These are phyloP conservation scores for Nigrograna mackinnonii DNA, from an alignment of 2,329 filamentous ascomycete genomes.

Conservation along the genomic window DNA sequence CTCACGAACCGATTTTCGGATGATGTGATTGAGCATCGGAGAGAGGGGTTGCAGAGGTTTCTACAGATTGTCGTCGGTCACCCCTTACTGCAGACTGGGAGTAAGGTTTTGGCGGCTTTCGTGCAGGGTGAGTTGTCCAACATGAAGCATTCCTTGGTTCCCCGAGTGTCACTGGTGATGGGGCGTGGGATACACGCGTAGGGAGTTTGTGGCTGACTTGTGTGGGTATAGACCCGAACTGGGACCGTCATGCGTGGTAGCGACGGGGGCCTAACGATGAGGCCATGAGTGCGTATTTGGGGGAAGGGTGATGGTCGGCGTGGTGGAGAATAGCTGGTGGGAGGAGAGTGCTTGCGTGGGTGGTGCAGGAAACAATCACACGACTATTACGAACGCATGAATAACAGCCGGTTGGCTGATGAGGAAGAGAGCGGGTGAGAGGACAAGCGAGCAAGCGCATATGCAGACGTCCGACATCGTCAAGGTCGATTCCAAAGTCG, in stretches of 20 bases:
- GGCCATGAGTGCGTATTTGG: too few species aligned
- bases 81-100: constrained; percentile 93
- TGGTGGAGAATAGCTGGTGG: too few species aligned
- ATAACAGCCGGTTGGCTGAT: too few species aligned
- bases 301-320: too few species aligned
- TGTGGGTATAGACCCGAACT: constrained; percentile 81
- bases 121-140: constrained; percentile 75
- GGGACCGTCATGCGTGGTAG: constrained; percentile 67
- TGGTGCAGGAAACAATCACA: too few species aligned
- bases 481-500: too few species aligned
- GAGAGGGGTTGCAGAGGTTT: constrained; percentile 92
- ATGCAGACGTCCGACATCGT: too few species aligned
- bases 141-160: neutral
- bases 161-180: neutral
- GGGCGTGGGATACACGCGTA: neutral
- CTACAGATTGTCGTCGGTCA: constrained; percentile 97
- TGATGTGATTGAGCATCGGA: constrained; percentile 93
- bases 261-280: too few species aligned
- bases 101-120: constrained; percentile 93
- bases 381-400: too few species aligned
- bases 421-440: too few species aligned
- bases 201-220: neutral
- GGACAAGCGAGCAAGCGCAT: too few species aligned
- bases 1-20: constrained; percentile 98
- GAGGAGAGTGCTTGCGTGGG: too few species aligned